These are phyloP conservation scores for Backusella luteola DNA, from an alignment of 192 early-diverging fungal species.

Conservation along the genomic window DNA sequence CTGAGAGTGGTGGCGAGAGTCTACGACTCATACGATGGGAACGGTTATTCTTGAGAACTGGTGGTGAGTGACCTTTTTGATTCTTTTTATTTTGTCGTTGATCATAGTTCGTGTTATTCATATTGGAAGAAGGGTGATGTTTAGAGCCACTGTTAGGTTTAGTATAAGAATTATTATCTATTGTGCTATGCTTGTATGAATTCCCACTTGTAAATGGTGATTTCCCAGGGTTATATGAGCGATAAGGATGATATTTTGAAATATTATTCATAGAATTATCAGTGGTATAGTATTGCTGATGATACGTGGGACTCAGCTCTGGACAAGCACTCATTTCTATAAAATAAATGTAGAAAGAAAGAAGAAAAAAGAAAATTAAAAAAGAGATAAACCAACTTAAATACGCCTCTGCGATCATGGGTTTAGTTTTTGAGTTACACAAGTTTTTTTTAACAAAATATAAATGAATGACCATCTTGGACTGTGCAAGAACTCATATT, in stretches of 20 bases:
- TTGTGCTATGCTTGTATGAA: neutral
- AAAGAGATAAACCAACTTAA: conserved; percentile 7
- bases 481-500: neutral
- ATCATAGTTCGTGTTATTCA: neutral
- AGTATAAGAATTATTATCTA: neutral
- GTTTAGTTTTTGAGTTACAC: neutral
- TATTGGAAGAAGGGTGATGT: neutral
- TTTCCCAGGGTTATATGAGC: neutral
- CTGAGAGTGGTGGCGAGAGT: neutral
- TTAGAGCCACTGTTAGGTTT: neutral
- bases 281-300: conserved; percentile 9
- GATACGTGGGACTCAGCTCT: conserved; percentile 2
- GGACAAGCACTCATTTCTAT: conserved; percentile 10
- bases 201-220: neutral
- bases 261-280: neutral
- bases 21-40: neutral
- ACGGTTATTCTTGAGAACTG: neutral
- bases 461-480: neutral
- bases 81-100: neutral
- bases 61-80: neutral
- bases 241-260: neutral
- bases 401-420: neutral
- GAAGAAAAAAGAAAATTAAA: conserved; percentile 3
- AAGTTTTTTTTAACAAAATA: neutral
- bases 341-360: neutral